Base-by-base conservation (phyloP, 352 stramenopile species). In the Phytophthora citrophthora region DNA sequence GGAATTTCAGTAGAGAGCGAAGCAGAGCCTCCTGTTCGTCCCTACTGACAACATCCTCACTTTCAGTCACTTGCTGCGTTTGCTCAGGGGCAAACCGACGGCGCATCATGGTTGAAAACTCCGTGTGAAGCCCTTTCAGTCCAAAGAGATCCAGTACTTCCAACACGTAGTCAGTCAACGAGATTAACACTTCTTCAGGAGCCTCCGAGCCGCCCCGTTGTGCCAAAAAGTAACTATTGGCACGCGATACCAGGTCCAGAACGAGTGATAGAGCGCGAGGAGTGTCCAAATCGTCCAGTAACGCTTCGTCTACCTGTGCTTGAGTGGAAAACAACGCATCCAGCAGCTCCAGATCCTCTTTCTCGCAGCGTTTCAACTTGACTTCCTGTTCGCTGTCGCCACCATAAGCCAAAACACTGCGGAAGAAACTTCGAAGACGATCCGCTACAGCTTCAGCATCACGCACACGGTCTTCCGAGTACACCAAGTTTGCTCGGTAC, bases 251-350 rank as follows among this genome's bases (percentile, higher is more conserved):
- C 5, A 98, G 58, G n/a, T 93, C 76, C 15, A 88, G 61, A 8
- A 98, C 38, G 10, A 83, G 62, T 5, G 64, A 53, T 3, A 98
- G 64, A 4, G 85, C 94, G 2, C 47, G 52, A 2, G 93, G 90
- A 1, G 90, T 98, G 59, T 98, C 89, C 48, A 98, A 90, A 69
- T 98, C 93, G 52, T 97, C 77, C 11, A 76, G 57, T 23, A 98
- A 64, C 18, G 81, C 88, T 5, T 57, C 72, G 29, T 87, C 74
- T 6, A 97, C 82, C 6, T 76, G 61, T 6, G 68, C 57, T 60
- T 86, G 83, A 10, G 82, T 78, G 8, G 67, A 54, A 16, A 81
- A 83, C 6, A 97, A 64, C 39, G 63, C 57, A 2, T 62, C 45
- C 7, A 95, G 56, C 56, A 98, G 29, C 7, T 74, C 41, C 36